phyloP scores from a whole-genome alignment of 2,329 filamentous ascomycete genomes.

The Macroventuria anomochaeta region DNA sequence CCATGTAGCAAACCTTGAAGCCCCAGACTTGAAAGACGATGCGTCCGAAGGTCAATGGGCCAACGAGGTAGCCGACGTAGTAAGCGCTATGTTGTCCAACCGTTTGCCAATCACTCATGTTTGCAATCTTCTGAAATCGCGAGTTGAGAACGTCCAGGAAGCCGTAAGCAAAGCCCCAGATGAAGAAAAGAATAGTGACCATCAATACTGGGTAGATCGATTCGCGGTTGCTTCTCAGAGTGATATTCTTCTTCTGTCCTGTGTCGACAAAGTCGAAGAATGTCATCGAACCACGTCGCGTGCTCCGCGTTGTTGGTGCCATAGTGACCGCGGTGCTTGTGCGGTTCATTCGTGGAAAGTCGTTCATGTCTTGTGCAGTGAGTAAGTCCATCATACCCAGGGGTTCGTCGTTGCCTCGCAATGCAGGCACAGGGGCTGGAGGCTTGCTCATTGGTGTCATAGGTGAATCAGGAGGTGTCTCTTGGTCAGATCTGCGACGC shows the following conservation, averaged over 20 bases:
- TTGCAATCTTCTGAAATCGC: constrained; percentile 67
- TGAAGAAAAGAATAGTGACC: constrained; percentile 81
- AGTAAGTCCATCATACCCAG: constrained; percentile 62
- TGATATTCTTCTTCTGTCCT: constrained; percentile 70
- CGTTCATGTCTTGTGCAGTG: constrained; percentile 55
- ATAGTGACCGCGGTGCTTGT: constrained; percentile 45
- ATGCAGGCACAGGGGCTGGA: constrained; percentile 19
- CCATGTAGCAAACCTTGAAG: constrained; percentile 68
- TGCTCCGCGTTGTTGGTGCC: constrained; percentile 29
- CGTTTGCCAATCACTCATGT: constrained; percentile 67
- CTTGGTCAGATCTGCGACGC: constrained; percentile 26
- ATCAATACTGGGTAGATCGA: constrained; percentile 74
- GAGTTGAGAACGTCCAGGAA: constrained; percentile 82
- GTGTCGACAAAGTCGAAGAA: constrained; percentile 83
- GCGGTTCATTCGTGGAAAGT: constrained; percentile 44
- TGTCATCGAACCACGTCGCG: constrained; percentile 46
- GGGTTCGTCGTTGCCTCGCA: constrained; percentile 31
- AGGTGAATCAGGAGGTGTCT: constrained; percentile 34
- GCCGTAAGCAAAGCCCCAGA: constrained; percentile 92
- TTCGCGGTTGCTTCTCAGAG: constrained; percentile 67
- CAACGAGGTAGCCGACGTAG: constrained; percentile 74
- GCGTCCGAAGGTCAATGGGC: constrained; percentile 70
- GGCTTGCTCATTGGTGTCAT: constrained; percentile 36
- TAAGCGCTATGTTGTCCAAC: constrained; percentile 74
- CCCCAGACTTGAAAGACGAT: constrained; percentile 64